Conservation (phyloP, 1,284 basidiomycete species). For the Leccinum huronense region DNA sequence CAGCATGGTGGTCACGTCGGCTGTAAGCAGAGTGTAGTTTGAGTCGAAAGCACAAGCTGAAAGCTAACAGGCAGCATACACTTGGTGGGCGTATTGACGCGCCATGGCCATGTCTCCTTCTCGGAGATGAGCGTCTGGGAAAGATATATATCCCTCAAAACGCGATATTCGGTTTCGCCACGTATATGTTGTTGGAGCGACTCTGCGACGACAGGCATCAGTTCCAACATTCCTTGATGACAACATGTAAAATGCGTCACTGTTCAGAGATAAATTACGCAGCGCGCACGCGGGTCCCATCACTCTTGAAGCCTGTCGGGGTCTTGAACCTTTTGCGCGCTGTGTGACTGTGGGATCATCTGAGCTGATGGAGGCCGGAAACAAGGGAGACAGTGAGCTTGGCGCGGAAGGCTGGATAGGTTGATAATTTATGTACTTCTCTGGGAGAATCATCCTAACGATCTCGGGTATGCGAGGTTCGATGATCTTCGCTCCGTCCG, state of each 20-base stretch:
- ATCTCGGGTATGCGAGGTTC: constrained; percentile 15
- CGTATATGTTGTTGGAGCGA: neutral
- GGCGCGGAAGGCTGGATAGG: neutral
- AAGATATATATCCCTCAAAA: constrained; percentile 21
- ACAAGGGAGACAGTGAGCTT: neutral
- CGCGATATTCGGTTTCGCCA: constrained; percentile 11
- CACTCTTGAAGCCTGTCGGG: constrained; percentile 21
- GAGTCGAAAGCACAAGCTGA: neutral
- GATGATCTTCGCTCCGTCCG: constrained; percentile 17
- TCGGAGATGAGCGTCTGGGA: constrained; percentile 20
- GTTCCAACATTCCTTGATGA: neutral
- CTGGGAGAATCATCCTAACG: constrained; percentile 23
- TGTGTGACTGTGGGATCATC: neutral
- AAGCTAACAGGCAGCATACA: constrained; percentile 11
- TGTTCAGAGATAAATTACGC: neutral
- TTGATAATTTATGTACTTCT: neutral
- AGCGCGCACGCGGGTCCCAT: constrained; percentile 14
- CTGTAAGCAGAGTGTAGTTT: constrained; percentile 7
- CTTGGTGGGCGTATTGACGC: constrained; percentile 23
- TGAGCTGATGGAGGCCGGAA: neutral
- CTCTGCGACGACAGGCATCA: neutral
- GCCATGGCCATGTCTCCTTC: constrained; percentile 19
- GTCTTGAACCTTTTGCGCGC: neutral
- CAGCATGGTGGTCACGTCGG: constrained; percentile 13
- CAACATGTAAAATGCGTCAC: neutral